Percentiles rank a stretch among this genome's conserved stretches.
Conservation (phyloP, 2,329 filamentous ascomycete genomes). For the Monosporascus sp. region DNA sequence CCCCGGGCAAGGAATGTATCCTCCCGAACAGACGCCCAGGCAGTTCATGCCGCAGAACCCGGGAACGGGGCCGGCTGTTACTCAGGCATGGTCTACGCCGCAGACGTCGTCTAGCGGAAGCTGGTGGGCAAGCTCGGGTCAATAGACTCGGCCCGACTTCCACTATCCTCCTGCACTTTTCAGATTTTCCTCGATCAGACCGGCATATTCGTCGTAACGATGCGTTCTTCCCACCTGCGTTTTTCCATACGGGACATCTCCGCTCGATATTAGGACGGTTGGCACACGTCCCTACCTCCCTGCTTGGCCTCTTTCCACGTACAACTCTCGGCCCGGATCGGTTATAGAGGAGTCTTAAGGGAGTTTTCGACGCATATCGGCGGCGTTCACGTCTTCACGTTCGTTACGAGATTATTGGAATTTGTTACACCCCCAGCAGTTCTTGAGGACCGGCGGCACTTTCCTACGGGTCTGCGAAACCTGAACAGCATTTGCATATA, state of each 20-base stretch:
- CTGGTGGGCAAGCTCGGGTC: slow-evolving; percentile 50
- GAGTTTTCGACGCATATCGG: slow-evolving; percentile 1
- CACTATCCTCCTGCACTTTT: not conserved
- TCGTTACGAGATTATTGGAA: slow-evolving; percentile 8
- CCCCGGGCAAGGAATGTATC: slow-evolving; percentile 53
- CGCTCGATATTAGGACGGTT: not conserved
- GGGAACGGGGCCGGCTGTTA: slow-evolving; percentile 43
- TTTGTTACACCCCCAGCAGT: slow-evolving; percentile 4
- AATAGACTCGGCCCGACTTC: slow-evolving; percentile 20
- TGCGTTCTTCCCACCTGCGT: not conserved
- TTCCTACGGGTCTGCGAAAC: slow-evolving; percentile 7
- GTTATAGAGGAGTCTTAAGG: slow-evolving; percentile 17
- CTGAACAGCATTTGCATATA: slow-evolving; percentile 17
- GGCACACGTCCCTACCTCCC: not conserved
- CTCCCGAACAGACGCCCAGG: slow-evolving; percentile 56
- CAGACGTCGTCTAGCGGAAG: slow-evolving; percentile 55
- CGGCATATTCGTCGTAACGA: not conserved
- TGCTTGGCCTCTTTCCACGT: slow-evolving; percentile 5
- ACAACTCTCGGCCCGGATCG: slow-evolving; percentile 5
- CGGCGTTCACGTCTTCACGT: slow-evolving; percentile 7
- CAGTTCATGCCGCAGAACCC: slow-evolving; percentile 63
- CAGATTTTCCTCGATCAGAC: not conserved
- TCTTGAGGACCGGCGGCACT: not conserved
- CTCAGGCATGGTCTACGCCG: slow-evolving; percentile 52
- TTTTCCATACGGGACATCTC: not conserved